Evolutionary conservation across 305 asterid species (phyloP).

Genomic region (Fraxinus sp.): DNA sequence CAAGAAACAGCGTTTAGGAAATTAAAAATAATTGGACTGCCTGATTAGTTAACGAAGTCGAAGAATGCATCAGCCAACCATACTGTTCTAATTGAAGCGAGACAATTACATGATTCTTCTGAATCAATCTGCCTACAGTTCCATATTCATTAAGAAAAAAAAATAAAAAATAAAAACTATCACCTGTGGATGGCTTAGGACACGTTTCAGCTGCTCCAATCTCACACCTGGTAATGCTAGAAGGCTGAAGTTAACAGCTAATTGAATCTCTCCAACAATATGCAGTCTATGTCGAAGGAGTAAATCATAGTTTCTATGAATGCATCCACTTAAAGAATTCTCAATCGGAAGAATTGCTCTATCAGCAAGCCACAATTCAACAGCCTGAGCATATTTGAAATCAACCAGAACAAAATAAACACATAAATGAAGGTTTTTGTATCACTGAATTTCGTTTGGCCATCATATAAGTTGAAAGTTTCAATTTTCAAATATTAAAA

Average conservation of each 20-base stretch:
- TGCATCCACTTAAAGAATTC: slow-evolving; percentile 34
- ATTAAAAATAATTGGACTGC: background rate
- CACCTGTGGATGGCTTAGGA: slow-evolving; percentile 40
- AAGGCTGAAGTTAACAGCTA: slow-evolving; percentile 34
- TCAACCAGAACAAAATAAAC: background rate
- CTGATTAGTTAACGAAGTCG: background rate
- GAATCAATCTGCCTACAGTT: background rate
- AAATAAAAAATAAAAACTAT: background rate
- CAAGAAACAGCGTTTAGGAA: background rate
- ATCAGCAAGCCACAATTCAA: slow-evolving; percentile 37
- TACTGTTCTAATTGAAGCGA: background rate
- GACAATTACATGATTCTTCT: background rate
- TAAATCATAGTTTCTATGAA: slow-evolving; percentile 36
- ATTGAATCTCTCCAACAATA: slow-evolving; percentile 38
- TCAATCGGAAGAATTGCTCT: slow-evolving; percentile 37
- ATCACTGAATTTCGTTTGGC: background rate
- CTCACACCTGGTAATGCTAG: slow-evolving; percentile 32
- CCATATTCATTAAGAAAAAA: background rate
- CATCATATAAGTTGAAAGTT: background rate
- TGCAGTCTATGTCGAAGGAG: slow-evolving; percentile 38
- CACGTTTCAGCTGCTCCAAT: slow-evolving; percentile 28
- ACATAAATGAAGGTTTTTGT: background rate
- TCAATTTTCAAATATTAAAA: background rate
- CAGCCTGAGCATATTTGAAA: slow-evolving; percentile 25
- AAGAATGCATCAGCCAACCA: background rate